phyloP scores from a whole-genome alignment of 2,329 filamentous ascomycete species.

The Ceratocystis cacaofunesta region DNA sequence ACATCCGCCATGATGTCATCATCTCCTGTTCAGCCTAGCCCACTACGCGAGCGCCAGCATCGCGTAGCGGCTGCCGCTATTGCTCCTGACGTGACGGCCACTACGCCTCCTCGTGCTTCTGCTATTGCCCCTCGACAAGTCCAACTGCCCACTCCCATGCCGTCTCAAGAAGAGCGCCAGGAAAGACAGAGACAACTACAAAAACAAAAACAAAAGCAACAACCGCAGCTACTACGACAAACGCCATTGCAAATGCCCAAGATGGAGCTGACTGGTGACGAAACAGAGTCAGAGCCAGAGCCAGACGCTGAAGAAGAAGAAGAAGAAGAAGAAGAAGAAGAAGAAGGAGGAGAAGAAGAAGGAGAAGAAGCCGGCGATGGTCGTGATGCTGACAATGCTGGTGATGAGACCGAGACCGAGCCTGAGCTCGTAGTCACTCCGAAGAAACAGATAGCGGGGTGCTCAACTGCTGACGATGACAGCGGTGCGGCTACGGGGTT shows the following conservation, averaged over 20 bases:
- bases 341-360: background rate
- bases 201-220: background rate
- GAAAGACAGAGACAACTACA: background rate
- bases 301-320: background rate
- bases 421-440: background rate
- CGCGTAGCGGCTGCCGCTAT: background rate
- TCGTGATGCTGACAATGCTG: background rate
- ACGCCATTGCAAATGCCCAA: background rate
- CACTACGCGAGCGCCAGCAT: constrained; percentile 2
- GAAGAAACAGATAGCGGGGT: background rate
- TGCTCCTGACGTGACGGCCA: background rate
- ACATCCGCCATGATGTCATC: constrained; percentile 9
- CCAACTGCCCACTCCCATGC: constrained; percentile 7
- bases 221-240: background rate
- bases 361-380: background rate
- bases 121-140: background rate
- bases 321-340: too few species aligned
- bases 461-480: constrained; percentile 25
- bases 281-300: constrained; percentile 22
- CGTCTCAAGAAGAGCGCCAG: constrained; percentile 3
- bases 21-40: constrained; percentile 8
- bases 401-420: background rate
- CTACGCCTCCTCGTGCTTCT: background rate
- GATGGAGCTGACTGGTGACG: constrained; percentile 9
- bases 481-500: constrained; percentile 26